These are phyloP conservation scores for Holtermanniella nyarrowii DNA, from an alignment of 768 basidiomycete genomes.

Conservation along the genomic window DNA sequence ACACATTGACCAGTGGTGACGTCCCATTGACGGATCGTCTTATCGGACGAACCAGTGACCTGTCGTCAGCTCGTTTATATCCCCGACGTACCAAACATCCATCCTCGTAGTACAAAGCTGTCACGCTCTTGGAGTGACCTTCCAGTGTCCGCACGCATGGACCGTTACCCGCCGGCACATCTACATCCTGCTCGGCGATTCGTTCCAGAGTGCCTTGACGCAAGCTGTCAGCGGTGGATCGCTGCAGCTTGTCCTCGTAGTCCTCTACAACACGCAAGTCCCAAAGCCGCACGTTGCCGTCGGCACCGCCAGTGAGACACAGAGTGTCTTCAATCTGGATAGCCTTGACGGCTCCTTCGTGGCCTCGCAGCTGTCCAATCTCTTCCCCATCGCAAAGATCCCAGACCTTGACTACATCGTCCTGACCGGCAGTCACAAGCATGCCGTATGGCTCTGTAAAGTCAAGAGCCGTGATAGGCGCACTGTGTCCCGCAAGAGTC, in stretches of 20 bases:
- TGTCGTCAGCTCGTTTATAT: constrained; percentile 38
- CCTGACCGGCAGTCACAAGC: constrained; percentile 79
- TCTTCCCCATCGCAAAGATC: constrained; percentile 83
- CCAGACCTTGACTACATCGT: constrained; percentile 83
- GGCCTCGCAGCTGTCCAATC: constrained; percentile 73
- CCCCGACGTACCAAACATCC: constrained; percentile 64
- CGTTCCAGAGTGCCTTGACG: constrained; percentile 30
- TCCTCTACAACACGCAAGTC: constrained; percentile 75
- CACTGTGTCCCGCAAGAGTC: constrained; percentile 71
- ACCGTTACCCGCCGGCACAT: constrained; percentile 18
- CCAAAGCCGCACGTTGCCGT: constrained; percentile 79
- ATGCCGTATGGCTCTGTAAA: constrained; percentile 95
- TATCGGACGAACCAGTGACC: constrained; percentile 97
- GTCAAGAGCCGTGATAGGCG: constrained; percentile 78
- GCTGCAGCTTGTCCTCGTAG: constrained; percentile 45
- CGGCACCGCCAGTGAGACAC: constrained; percentile 81
- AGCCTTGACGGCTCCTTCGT: constrained; percentile 67
- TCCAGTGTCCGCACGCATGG: constrained; percentile 67
- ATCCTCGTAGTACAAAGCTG: constrained; percentile 90
- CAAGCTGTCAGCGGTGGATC: constrained; percentile 10
- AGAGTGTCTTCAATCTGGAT: constrained; percentile 86
- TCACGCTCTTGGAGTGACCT: constrained; percentile 87
- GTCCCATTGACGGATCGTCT: constrained; percentile 98
- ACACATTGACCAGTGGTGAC: constrained; percentile 94
- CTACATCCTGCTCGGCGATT: constrained; percentile 27